Base-by-base conservation (phyloP, 2,329 filamentous ascomycete species). In the Didymosphaeria variabile region DNA sequence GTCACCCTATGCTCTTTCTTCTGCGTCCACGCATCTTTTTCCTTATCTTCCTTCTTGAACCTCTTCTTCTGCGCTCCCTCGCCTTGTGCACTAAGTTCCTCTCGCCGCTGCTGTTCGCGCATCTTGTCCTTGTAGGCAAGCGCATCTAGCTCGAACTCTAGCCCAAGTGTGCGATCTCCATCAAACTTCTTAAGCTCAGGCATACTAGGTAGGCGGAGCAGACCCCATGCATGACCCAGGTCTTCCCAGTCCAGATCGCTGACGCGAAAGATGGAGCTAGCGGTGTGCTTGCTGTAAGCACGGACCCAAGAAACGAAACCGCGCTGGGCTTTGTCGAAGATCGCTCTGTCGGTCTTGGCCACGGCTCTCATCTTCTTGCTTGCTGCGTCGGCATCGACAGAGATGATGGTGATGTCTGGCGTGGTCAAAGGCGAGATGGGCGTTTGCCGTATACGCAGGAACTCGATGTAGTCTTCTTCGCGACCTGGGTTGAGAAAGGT, bases 281-380 rank as follows among this genome's bases (percentile, higher is more conserved):
- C 93, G 67, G 94, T 89, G 72, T 98, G 95, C 72, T 95, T 96
- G 74, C 88, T 91, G 80, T 98, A 98, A 67, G 92, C 91, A 74
- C 93, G 88, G 1, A 97, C 88, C 91, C 93, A 98, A 73, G 91
- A 94, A 23, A 98, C 94, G 70, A 99, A 98, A 0, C 90, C 95
- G 63, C 90, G 89, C 74, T 97, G 93, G 0, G 91, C 93, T 72
- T 97, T 95, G 76, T 97, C 93, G 75, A 95, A 90, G 12, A 95
- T 75, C 29, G 88, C 87, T 26, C 90, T 82, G 74, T 92, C 90
- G 42, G 80, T 77, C 31, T 82, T 79, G 13, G 89, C 85, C 3
- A 87, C 73, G 12, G 82, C 80, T 29, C 92, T 86, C 58, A 97
- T 90, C 49, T 80, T 84, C 10, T 85, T 77, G 0, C 88, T 88